Conservation (phyloP, 2,329 filamentous ascomycete genomes). For the Stagonosporopsis cucurbitacearum region DNA sequence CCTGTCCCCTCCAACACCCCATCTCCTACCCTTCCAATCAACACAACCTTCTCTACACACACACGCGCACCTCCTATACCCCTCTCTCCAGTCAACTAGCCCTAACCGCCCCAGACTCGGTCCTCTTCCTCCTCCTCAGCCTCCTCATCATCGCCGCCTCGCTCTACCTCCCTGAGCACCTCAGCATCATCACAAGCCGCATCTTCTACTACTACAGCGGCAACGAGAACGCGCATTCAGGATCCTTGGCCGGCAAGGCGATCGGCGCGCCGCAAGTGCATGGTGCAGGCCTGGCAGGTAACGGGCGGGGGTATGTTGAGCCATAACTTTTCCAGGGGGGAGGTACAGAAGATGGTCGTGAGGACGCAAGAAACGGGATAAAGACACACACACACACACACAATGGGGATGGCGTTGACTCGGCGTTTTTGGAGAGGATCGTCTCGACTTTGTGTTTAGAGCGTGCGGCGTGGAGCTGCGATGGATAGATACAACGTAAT, state of each 20-base stretch:
- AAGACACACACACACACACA: too few relatives aligned
- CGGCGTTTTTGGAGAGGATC: slow-evolving; percentile 7
- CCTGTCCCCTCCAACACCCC: neutral
- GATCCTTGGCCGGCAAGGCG: neutral
- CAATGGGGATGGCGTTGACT: slow-evolving; percentile 10
- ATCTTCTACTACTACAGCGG: slow-evolving; percentile 96
- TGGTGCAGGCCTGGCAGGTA: slow-evolving; percentile 11
- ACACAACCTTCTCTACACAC: too few relatives aligned
- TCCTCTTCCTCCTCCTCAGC: slow-evolving; percentile 87
- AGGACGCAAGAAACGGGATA: too few relatives aligned
- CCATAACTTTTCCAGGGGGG: slow-evolving; percentile 1
- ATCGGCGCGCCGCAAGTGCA: slow-evolving; percentile 13
- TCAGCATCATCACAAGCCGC: slow-evolving; percentile 80
- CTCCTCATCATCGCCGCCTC: slow-evolving; percentile 85
- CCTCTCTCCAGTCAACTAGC: too few relatives aligned
- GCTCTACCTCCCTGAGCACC: slow-evolving; percentile 92
- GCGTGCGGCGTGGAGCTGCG: neutral
- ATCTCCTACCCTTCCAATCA: neutral
- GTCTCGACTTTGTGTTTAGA: neutral
- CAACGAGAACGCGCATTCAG: slow-evolving; percentile 59
- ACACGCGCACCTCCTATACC: too few relatives aligned
- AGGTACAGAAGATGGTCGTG: neutral
- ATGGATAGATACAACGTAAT: slow-evolving; percentile 19
- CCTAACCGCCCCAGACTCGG: slow-evolving; percentile 73
- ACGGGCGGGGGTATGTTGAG: slow-evolving; percentile 15